Percentiles rank a stretch among this genome's conserved stretches.
Conservation (phyloP, 345 rosid species). For the Lagerstroemia speciosa region DNA sequence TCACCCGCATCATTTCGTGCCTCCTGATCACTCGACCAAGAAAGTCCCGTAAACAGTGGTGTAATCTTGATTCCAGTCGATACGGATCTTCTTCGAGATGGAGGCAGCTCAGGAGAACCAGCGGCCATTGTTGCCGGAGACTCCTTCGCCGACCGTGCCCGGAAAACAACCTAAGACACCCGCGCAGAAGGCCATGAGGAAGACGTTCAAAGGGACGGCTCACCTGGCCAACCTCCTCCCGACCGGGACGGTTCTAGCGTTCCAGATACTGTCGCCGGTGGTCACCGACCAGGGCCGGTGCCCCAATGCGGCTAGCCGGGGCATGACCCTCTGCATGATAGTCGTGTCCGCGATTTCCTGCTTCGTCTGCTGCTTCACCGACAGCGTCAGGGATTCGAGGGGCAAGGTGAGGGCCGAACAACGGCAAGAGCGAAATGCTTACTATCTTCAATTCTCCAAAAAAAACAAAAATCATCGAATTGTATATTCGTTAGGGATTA, state of each 20-base stretch:
- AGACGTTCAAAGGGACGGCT: slow-evolving; percentile 61
- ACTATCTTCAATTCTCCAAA: no score
- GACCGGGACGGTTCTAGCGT: slow-evolving; percentile 60
- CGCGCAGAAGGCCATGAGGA: slow-evolving; percentile 33
- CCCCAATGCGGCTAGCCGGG: slow-evolving; percentile 25
- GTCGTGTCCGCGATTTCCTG: slow-evolving; percentile 34
- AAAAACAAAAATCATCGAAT: no score
- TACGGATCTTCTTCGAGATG: no score
- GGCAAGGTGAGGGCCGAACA: slow-evolving; percentile 57
- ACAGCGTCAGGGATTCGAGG: slow-evolving; percentile 44
- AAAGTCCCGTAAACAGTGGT: no score
- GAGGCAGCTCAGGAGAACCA: neutral
- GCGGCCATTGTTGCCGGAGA: neutral
- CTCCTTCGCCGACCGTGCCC: neutral
- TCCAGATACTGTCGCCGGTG: slow-evolving; percentile 60
- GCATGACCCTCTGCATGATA: slow-evolving; percentile 34
- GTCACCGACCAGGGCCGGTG: slow-evolving; percentile 64
- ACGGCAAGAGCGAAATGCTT: no score
- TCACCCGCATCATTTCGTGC: no score
- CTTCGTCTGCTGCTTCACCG: slow-evolving; percentile 52
- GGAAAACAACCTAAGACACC: slow-evolving; percentile 33
- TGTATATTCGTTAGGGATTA: no score
- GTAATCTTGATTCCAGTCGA: no score
- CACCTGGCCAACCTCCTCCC: slow-evolving; percentile 52
- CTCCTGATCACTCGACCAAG: no score